Percentiles rank a stretch among this genome's conserved stretches.
Evolutionary conservation across 176 grass and related monocot species (phyloP).

Genomic region (Alopecurus myosuroides): DNA sequence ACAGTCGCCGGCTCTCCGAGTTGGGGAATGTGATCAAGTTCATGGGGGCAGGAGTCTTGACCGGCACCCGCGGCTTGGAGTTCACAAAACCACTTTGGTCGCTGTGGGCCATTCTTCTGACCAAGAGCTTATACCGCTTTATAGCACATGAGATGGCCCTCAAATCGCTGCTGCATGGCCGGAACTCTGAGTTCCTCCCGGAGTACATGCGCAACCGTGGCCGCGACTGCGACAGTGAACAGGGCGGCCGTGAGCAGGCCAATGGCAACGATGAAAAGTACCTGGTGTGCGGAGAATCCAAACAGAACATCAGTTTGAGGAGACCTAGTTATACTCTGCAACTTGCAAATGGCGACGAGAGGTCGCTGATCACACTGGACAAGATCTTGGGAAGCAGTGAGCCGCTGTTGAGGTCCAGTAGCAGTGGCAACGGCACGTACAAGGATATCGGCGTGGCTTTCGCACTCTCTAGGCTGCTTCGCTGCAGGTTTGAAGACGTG

Average conservation of each 20-base stretch:
- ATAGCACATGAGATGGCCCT: background rate
- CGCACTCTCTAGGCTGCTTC: constrained; percentile 9
- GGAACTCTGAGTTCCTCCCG: background rate
- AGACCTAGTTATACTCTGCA: background rate
- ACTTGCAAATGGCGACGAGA: fast-evolving
- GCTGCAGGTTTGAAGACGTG: constrained; percentile 22
- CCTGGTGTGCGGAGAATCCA: background rate
- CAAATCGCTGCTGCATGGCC: background rate
- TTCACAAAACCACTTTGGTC: background rate
- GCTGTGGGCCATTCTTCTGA: background rate
- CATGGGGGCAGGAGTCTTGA: background rate
- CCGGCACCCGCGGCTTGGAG: background rate
- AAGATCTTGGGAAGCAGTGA: background rate
- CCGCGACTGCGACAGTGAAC: background rate
- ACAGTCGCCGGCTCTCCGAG: background rate
- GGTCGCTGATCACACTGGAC: background rate
- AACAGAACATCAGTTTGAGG: background rate
- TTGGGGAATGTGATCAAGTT: background rate
- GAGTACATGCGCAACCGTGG: background rate
- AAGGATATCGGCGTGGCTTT: constrained; percentile 8
- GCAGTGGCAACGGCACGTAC: background rate
- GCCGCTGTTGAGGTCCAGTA: background rate
- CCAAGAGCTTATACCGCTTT: background rate
- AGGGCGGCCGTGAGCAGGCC: no score
- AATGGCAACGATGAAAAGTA: background rate